Evolutionary conservation across 2,329 filamentous ascomycete species (phyloP).

Genomic region (Penicillium italicum): DNA sequence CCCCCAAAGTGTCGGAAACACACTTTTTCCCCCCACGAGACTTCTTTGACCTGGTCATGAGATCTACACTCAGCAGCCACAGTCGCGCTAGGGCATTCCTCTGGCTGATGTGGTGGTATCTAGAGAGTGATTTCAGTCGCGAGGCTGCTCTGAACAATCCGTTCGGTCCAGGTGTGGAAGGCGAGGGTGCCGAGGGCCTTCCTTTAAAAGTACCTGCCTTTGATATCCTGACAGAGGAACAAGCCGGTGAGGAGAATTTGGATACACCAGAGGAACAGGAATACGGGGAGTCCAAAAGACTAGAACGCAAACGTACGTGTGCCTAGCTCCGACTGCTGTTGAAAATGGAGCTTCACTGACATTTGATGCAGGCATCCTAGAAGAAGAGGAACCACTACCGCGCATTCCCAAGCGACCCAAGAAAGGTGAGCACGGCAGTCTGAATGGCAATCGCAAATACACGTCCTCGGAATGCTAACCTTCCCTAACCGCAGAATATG

Average conservation of each 20-base stretch:
- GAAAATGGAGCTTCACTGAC: conserved; percentile 9
- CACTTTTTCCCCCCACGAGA: conserved; percentile 83
- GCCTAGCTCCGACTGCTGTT: neutral
- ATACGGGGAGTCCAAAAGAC: conserved; percentile 48
- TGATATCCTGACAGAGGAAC: conserved; percentile 47
- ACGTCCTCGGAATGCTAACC: neutral
- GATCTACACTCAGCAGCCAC: conserved; percentile 72
- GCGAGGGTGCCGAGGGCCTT: conserved; percentile 42
- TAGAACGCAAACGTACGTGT: conserved; percentile 46
- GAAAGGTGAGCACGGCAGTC: conserved; percentile 32
- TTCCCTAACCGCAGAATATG: conserved; percentile 20
- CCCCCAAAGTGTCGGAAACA: conserved; percentile 84
- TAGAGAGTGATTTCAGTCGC: conserved; percentile 89
- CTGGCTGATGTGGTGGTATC: conserved; percentile 99
- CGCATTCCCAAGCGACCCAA: conserved; percentile 45
- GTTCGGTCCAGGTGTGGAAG: conserved; percentile 61
- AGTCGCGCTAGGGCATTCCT: conserved; percentile 85
- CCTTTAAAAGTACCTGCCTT: conserved; percentile 48
- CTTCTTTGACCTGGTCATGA: conserved; percentile 97
- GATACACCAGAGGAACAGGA: conserved; percentile 48
- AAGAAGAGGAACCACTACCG: conserved; percentile 47
- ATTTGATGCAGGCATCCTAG: conserved; percentile 39
- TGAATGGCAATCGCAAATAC: neutral
- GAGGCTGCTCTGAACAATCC: conserved; percentile 87
- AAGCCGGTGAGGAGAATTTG: conserved; percentile 50